Evolutionary conservation across 768 basidiomycete genomes (phyloP), one percentile per base, ranked within the genome.

Genomic region (Boletellus ananas): DNA sequence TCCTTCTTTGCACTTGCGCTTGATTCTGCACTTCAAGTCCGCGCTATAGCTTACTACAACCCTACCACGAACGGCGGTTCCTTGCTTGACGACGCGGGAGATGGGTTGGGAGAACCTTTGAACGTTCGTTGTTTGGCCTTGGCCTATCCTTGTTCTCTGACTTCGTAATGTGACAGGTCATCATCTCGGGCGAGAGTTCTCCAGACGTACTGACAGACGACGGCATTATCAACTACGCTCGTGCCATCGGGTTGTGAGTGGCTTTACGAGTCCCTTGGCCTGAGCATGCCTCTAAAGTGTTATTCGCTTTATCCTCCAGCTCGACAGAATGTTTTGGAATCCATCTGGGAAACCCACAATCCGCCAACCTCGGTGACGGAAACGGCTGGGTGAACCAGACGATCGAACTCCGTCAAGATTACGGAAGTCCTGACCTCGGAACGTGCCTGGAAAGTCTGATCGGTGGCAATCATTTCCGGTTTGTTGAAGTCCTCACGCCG

Each of bases 141-240:
- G 5, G n/a, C 16, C 3, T 37, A 43, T 3, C 11, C 13, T 4
- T n/a, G 16, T 29, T 27, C n/a, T 45, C 29, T n/a, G n/a, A n/a
- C n/a, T n/a, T n/a, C n/a, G n/a, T n/a, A 12, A 13, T 20, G 20
- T 3, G 2, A 21, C 40, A 77, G 75, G 72, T 86, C 35, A 84
- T 87, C 52, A 75, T 87, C 48, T 87, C 85, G 5, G 83, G 78
- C 1, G 61, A 77, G 36, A 85, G 83, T 54, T 83, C 81, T 5
- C 63, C 79, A 3, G 70, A 43, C 1, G 79, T 85, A 20, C 76
- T 85, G 45, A 81, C 77, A 1, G 72, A 80, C 49, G 54, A 64
- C 33, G 83, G 84, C 1, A 63, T 84, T 46, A 34, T 80, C 25
- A 83, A 81, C 57, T 86, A 73, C 59, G 83, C 80, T 1, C 70